phyloP scores from a whole-genome alignment of 2,329 filamentous ascomycete species.

The Rhexocercosporidium sp. region DNA sequence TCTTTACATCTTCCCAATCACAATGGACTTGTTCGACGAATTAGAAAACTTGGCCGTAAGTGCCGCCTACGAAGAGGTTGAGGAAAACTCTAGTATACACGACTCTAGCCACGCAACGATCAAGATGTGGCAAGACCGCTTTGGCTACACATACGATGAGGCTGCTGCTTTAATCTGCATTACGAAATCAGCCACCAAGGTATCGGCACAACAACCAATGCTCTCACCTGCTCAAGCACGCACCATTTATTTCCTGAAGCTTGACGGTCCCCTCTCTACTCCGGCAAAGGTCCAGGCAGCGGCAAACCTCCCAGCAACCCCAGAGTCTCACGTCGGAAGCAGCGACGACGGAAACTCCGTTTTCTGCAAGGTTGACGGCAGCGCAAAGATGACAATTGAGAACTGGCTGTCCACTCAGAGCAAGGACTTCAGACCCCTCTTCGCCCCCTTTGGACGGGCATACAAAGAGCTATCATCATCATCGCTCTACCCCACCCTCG shows the following conservation, averaged over 20 bases:
- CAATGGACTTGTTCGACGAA: conserved; percentile 37
- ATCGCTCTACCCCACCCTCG: conserved; percentile 29
- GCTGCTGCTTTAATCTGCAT: background rate
- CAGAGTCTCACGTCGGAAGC: conserved; percentile 25
- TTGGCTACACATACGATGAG: background rate
- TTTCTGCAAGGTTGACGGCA: conserved; percentile 38
- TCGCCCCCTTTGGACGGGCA: conserved; percentile 37
- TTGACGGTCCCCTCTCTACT: conserved; percentile 34
- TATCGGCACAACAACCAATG: background rate
- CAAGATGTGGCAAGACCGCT: background rate
- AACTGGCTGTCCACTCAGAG: conserved; percentile 29
- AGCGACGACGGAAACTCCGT: conserved; percentile 29
- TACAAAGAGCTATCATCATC: conserved; percentile 37
- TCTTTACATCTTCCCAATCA: conserved; percentile 7
- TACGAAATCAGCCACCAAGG: background rate
- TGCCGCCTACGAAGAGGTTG: conserved; percentile 20
- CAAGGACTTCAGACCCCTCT: conserved; percentile 34
- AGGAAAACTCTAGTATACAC: conserved; percentile 28
- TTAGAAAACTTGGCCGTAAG: conserved; percentile 37
- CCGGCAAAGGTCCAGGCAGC: conserved; percentile 31
- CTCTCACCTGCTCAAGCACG: background rate
- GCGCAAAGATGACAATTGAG: conserved; percentile 23
- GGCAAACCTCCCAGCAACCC: conserved; percentile 24
- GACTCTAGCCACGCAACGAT: background rate
- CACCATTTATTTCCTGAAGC: conserved; percentile 34